Conservation (phyloP, 2,329 filamentous ascomycete species). For the Aspergillus sp. region DNA sequence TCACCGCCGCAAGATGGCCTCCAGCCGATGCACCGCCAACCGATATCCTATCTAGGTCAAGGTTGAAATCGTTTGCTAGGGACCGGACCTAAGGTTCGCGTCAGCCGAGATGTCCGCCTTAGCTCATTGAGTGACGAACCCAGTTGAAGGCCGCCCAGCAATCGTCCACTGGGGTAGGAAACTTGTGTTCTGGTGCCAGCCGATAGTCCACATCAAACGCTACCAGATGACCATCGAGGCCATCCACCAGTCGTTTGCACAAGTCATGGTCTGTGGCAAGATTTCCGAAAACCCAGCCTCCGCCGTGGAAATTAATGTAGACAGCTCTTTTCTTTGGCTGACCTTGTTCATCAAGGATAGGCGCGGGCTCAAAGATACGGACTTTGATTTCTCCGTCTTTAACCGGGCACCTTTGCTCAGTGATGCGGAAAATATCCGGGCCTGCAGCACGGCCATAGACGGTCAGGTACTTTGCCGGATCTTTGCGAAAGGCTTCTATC, state of each 20-base stretch:
- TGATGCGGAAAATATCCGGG: conserved; percentile 44
- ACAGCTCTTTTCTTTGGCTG: conserved; percentile 39
- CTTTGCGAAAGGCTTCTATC: conserved; percentile 44
- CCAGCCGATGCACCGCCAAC: conserved; percentile 48
- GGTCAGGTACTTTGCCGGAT: conserved; percentile 45
- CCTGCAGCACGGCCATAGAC: conserved; percentile 44
- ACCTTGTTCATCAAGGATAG: conserved; percentile 29
- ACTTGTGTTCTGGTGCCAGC: conserved; percentile 45
- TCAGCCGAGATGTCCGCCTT: conserved; percentile 6
- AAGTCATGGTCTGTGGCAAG: conserved; percentile 45
- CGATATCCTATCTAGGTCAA: conserved; percentile 40
- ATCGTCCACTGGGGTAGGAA: conserved; percentile 45
- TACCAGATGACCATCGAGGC: conserved; percentile 43
- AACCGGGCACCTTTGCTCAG: conserved; percentile 46
- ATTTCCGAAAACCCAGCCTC: conserved; percentile 51
- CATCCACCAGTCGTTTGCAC: conserved; percentile 46
- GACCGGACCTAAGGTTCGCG: conserved; percentile 33
- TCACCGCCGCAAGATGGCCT: conserved; percentile 45
- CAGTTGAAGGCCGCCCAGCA: conserved; percentile 47
- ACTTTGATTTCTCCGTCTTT: conserved; percentile 45
- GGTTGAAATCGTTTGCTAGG: conserved; percentile 37
- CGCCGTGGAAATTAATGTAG: conserved; percentile 50
- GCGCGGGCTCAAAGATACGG: conserved; percentile 45
- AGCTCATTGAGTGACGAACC: conserved; percentile 27
- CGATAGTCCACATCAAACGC: conserved; percentile 52